A percentile compares a stretch with the other conserved stretches of the same genome.
Evolutionary conservation across 805 yeast species (phyloP).

Genomic region (Zygotorulaspora florentina): DNA sequence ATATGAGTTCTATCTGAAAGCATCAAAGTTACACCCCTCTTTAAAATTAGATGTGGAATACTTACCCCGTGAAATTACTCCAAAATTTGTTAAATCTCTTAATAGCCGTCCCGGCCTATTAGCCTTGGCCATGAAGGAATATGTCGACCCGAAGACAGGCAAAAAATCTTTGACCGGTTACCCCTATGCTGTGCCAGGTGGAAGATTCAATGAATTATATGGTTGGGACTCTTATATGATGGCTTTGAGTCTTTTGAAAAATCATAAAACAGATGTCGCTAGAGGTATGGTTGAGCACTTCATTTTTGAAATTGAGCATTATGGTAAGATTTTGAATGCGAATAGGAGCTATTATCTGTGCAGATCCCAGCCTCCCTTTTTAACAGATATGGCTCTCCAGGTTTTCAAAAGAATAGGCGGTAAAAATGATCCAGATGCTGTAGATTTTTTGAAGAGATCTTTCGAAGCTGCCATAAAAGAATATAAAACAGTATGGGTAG

Average conservation of each 20-base stretch:
- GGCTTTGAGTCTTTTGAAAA: slow-evolving; percentile 71
- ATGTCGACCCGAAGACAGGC: slow-evolving; percentile 47
- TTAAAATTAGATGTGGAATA: slow-evolving; percentile 66
- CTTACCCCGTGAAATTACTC: slow-evolving; percentile 69
- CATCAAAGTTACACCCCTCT: slow-evolving; percentile 52
- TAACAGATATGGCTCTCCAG: slow-evolving; percentile 84
- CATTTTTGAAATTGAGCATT: slow-evolving; percentile 81
- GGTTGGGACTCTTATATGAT: slow-evolving; percentile 99
- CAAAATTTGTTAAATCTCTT: slow-evolving; percentile 70
- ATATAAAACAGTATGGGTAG: slow-evolving; percentile 75
- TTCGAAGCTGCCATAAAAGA: slow-evolving; percentile 80
- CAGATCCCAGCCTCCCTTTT: slow-evolving; percentile 94
- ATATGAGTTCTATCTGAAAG: slow-evolving; percentile 57
- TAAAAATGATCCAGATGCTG: slow-evolving; percentile 44
- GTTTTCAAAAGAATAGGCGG: slow-evolving; percentile 59
- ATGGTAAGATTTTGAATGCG: slow-evolving; percentile 91
- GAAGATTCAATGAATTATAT: slow-evolving; percentile 91
- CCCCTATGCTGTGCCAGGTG: slow-evolving; percentile 96
- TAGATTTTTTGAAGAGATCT: slow-evolving; percentile 62
- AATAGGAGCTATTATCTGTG: slow-evolving; percentile 87
- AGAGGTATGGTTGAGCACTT: slow-evolving; percentile 90
- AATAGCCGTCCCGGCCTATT: slow-evolving; percentile 82
- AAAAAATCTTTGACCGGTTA: slow-evolving; percentile 53
- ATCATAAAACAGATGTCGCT: slow-evolving; percentile 64
- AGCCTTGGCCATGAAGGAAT: slow-evolving; percentile 66